These are phyloP conservation scores for Ophiostoma piceae DNA, from an alignment of 2,329 filamentous ascomycete genomes.

Conservation along the genomic window DNA sequence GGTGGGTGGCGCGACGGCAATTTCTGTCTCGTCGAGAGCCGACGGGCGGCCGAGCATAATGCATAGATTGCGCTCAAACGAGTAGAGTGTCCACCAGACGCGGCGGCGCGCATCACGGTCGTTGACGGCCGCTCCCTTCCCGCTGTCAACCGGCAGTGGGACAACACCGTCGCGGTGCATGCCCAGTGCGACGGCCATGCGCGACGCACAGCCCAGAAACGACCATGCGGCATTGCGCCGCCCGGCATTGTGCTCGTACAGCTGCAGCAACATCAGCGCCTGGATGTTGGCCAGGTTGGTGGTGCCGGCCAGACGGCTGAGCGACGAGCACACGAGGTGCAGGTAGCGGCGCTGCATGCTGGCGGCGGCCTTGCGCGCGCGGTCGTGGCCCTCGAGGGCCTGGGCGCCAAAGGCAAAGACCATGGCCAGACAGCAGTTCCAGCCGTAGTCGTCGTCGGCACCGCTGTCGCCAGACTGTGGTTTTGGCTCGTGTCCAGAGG, in stretches of 20 bases:
- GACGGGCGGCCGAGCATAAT: conserved; percentile 38
- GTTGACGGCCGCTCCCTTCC: background rate
- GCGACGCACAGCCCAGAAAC: conserved; percentile 39
- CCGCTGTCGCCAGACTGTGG: background rate
- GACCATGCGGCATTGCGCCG: conserved; percentile 41
- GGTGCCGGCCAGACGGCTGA: conserved; percentile 24
- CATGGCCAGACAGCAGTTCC: conserved; percentile 28
- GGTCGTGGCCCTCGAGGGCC: conserved; percentile 25
- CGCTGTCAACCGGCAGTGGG: background rate
- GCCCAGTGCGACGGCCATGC: conserved; percentile 42
- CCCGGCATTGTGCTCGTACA: conserved; percentile 43
- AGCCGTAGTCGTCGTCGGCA: conserved; percentile 22
- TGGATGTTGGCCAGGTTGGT: conserved; percentile 39
- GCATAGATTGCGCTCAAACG: conserved; percentile 39
- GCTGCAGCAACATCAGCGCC: conserved; percentile 39
- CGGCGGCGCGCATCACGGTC: conserved; percentile 33
- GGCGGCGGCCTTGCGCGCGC: conserved; percentile 18
- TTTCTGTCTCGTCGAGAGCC: conserved; percentile 37
- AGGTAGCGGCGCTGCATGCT: conserved; percentile 25
- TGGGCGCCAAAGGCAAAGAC: conserved; percentile 27
- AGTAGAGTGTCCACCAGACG: conserved; percentile 36
- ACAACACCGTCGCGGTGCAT: conserved; percentile 35
- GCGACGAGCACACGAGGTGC: conserved; percentile 23
- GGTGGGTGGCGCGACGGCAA: conserved; percentile 35
- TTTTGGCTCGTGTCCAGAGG: background rate